Conservation (phyloP, 257 asterid genomes). For the Jasminum sambac region DNA sequence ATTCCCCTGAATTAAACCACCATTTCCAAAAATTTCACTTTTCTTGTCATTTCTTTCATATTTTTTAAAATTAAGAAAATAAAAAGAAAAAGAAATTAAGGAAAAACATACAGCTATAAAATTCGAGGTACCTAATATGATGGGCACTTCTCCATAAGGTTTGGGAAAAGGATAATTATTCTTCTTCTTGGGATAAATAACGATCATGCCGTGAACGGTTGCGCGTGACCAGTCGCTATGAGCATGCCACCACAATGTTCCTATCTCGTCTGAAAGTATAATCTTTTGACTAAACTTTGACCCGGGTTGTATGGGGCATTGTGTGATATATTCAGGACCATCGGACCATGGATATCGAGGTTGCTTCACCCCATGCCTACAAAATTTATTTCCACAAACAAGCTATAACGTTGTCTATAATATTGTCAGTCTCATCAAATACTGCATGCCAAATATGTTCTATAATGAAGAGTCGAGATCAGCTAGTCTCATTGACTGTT, state of each 20-base stretch:
- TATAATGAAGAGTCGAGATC: no score
- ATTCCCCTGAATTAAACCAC: slow-evolving; percentile 30
- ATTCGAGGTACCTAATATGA: slow-evolving; percentile 38
- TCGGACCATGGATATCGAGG: slow-evolving; percentile 62
- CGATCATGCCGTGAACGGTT: slow-evolving; percentile 47
- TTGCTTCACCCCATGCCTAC: slow-evolving; percentile 57
- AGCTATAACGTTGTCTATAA: neutral
- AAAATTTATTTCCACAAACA: neutral
- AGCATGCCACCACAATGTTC: slow-evolving; percentile 67
- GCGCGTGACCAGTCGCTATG: slow-evolving; percentile 55
- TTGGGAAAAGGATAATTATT: slow-evolving; percentile 37
- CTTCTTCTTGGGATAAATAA: slow-evolving; percentile 31
- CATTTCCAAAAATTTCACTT: neutral
- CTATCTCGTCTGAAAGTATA: slow-evolving; percentile 38
- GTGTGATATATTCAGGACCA: slow-evolving; percentile 48
- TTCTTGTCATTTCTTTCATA: neutral
- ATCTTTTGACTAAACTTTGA: slow-evolving; percentile 37
- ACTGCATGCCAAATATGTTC: neutral
- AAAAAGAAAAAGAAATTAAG: no score
- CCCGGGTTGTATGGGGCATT: slow-evolving; percentile 47
- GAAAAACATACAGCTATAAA: no score
- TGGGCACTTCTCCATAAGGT: slow-evolving; percentile 43
- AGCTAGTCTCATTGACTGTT: no score
- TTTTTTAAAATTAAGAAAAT: neutral
- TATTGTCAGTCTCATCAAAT: neutral